Evolutionary conservation across 345 rosid genomes (phyloP).

Genomic region (Euphorbia lathyris): DNA sequence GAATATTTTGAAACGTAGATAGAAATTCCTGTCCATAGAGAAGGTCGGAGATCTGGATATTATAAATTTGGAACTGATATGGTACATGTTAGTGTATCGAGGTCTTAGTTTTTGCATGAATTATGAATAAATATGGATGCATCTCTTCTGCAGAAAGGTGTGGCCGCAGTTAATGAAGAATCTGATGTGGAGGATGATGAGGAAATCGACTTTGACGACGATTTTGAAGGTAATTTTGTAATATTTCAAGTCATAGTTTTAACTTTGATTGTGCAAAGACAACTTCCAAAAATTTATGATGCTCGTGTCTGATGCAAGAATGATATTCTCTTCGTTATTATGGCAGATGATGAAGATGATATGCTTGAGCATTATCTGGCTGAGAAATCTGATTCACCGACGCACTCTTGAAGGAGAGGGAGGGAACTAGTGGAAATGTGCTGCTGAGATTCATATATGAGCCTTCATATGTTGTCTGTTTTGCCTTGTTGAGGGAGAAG

Average conservation of each 20-base stretch:
- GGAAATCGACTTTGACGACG: slow-evolving; percentile 84
- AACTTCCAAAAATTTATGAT: background rate
- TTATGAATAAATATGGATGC: background rate
- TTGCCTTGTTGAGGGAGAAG: too few relatives aligned
- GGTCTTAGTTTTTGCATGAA: background rate
- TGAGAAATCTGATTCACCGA: slow-evolving; percentile 68
- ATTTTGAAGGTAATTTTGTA: slow-evolving; percentile 72
- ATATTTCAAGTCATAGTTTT: background rate
- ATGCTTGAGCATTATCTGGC: slow-evolving; percentile 95
- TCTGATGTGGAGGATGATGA: slow-evolving; percentile 80
- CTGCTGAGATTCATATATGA: background rate
- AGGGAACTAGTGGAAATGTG: slow-evolving; percentile 20
- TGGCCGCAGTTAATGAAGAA: slow-evolving; percentile 44
- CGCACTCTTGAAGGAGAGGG: slow-evolving; percentile 54
- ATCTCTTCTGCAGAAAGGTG: slow-evolving; percentile 65
- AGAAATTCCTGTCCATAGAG: background rate
- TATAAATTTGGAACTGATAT: background rate
- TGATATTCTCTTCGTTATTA: background rate
- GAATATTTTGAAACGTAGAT: background rate
- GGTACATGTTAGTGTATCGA: background rate
- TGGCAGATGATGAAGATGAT: slow-evolving; percentile 84
- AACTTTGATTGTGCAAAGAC: background rate
- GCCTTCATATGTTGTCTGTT: background rate
- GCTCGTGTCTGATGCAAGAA: background rate
- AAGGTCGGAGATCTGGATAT: background rate